Conservation (phyloP, 257 asterid species). For the Solanum ossicruentum region DNA sequence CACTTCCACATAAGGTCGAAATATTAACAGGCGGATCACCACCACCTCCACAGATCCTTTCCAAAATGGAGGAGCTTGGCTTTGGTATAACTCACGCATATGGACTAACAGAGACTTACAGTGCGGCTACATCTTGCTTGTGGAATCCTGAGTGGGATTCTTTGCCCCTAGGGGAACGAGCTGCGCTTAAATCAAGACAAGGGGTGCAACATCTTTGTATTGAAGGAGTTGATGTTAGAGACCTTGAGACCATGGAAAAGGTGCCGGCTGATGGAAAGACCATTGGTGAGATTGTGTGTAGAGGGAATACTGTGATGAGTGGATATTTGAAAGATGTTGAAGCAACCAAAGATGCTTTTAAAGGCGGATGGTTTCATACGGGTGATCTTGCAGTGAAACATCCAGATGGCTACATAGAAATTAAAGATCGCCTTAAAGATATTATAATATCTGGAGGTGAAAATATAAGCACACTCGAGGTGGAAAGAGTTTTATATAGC, state of each 20-base stretch:
- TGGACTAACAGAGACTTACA: conserved; percentile 25
- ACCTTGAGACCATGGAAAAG: conserved; percentile 1
- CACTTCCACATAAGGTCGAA: conserved; percentile 14
- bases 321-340: background rate
- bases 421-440: conserved; percentile 20
- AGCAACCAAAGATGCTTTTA: background rate
- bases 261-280: conserved; percentile 22
- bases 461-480: conserved; percentile 20
- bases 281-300: conserved; percentile 13
- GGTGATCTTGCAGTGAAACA: background rate
- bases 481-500: conserved; percentile 15
- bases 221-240: conserved; percentile 17
- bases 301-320: conserved; percentile 18
- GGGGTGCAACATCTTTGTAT: conserved; percentile 14
- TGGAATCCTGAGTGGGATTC: conserved; percentile 29
- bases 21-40: conserved; percentile 21
- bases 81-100: conserved; percentile 15
- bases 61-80: conserved; percentile 18
- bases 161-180: conserved; percentile 2
- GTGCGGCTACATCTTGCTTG: conserved; percentile 11
- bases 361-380: background rate
- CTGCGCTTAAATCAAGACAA: conserved; percentile 12
- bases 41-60: conserved; percentile 13
- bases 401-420: conserved; percentile 5
- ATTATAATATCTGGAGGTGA: conserved; percentile 1